These are phyloP conservation scores for Carex pumila DNA, from an alignment of 176 grass and related monocot species.

Conservation along the genomic window DNA sequence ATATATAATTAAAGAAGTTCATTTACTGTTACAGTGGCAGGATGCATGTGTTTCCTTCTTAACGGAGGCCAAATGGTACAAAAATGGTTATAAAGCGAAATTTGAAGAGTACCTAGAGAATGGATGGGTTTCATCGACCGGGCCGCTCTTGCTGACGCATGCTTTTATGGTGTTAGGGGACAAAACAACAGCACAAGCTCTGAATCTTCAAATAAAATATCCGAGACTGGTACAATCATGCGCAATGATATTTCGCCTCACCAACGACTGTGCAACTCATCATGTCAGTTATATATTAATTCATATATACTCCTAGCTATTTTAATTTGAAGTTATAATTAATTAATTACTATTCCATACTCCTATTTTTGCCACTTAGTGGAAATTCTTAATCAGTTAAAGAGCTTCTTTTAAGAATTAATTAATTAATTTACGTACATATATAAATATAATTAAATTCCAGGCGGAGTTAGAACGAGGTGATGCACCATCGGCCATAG, in stretches of 20 bases:
- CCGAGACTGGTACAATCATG: slow-evolving; percentile 26
- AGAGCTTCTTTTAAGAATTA: too few relatives aligned
- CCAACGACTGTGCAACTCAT: slow-evolving; percentile 33
- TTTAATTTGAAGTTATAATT: too few relatives aligned
- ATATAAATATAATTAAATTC: too few relatives aligned
- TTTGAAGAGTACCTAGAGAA: slow-evolving; percentile 42
- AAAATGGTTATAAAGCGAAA: slow-evolving; percentile 1
- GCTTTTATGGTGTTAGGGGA: not conserved
- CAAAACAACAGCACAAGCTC: not conserved
- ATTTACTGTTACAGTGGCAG: slow-evolving; percentile 27
- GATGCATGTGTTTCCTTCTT: slow-evolving; percentile 36
- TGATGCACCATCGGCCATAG: slow-evolving; percentile 18
- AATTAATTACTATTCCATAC: too few relatives aligned
- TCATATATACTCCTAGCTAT: too few relatives aligned
- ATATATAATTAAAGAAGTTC: too few relatives aligned
- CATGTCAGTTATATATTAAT: not conserved
- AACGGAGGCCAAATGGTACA: slow-evolving; percentile 39
- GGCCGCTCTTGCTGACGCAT: slow-evolving; percentile 29
- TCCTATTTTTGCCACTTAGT: not conserved
- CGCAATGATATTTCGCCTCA: slow-evolving; percentile 35
- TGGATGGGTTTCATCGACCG: slow-evolving; percentile 32
- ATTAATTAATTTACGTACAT: too few relatives aligned
- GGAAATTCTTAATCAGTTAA: not conserved
- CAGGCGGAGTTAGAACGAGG: not conserved
- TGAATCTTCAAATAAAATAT: slow-evolving; percentile 1